A percentile compares a stretch with the other conserved stretches of the same genome.
Evolutionary conservation across 306 rosid species (phyloP).

Genomic region (Quercus glauca): DNA sequence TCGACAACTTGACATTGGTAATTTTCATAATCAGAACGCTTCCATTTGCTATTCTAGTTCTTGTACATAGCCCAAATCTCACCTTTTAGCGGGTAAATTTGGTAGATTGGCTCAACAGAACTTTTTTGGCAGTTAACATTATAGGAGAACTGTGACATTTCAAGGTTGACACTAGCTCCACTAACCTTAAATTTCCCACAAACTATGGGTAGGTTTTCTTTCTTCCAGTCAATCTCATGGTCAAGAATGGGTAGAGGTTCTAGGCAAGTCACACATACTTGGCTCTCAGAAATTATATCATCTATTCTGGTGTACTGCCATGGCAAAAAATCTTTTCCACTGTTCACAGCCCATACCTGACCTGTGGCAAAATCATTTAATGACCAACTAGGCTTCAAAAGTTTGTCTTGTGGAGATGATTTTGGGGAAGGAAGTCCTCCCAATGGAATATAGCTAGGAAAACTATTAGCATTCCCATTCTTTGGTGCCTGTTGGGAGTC

Average conservation of each 20-base stretch:
- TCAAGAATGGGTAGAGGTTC: slow-evolving; percentile 5
- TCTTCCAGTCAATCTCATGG: neutral
- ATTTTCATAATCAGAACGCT: slow-evolving; percentile 3
- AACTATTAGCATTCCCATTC: neutral
- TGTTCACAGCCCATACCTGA: slow-evolving; percentile 16
- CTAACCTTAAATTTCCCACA: slow-evolving; percentile 11
- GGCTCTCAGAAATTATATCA: neutral
- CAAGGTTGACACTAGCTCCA: neutral
- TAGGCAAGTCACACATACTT: slow-evolving; percentile 7
- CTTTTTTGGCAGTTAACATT: neutral
- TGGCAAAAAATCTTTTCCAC: slow-evolving; percentile 12
- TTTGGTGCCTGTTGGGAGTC: neutral
- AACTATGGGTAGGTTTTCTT: slow-evolving; percentile 11
- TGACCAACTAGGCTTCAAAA: slow-evolving; percentile 4
- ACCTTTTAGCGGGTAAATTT: slow-evolving; percentile 15
- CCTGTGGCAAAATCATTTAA: slow-evolving; percentile 3
- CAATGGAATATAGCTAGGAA: neutral
- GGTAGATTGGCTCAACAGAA: neutral
- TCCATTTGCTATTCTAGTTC: slow-evolving; percentile 13
- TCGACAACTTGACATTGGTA: neutral
- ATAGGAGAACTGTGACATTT: slow-evolving; percentile 1
- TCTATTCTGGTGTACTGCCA: slow-evolving; percentile 8
- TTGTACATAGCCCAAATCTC: slow-evolving; percentile 27
- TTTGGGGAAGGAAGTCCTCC: neutral
- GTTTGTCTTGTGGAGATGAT: neutral